Evolutionary conservation across 1,284 basidiomycete genomes (phyloP), one percentile per base, ranked within the genome.

Genomic region (Taiwanofungus camphoratus): DNA sequence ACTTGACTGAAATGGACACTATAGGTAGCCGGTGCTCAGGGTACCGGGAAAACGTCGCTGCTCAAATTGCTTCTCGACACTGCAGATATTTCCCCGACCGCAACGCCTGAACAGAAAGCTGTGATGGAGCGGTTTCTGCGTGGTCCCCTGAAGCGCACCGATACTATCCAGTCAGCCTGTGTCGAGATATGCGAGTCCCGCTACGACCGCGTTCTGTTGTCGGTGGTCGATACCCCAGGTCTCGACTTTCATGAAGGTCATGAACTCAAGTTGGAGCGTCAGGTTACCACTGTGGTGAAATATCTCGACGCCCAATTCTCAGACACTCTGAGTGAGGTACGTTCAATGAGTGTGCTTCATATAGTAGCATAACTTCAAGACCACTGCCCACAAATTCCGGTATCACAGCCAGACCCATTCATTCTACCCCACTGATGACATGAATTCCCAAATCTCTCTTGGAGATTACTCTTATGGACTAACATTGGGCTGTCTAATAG

Each of bases 151-250:
- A 81, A 78, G 57, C 61, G 70, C 8, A 89, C 87, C 5, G 69
- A 72, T 44, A 50, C 64, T 3, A 81, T 90, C 33, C 67, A 79
- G 48, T 75, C 79, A 0, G 80, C 79, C 1, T 79, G 76, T 49
- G 67, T 87, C 32, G 87, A 90, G 63, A 85, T 89, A 43, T 81
- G 75, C 70, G 86, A 90, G 63, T 83, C 82, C 41, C 76, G 77
- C 49, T 84, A 80, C 53, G 88, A 90, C 58, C 71, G 86, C 32
- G 66, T 89, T 31, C 61, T 81, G 18, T 71, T 91, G 52, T 82
- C 82, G 15, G 82, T 86, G 42, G 82, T 88, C 50, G 87, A 91
- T 56, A 90, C 88, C 2, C 86, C 86, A 21, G 87, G 87, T 3
- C 65, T 91, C 40, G 85, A 89, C 56, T 87, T 86, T 58, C 57